Percentiles rank a stretch among this genome's conserved stretches.
Evolutionary conservation across 306 rosid genomes (phyloP).

Genomic region (Echinosophora koreensis): DNA sequence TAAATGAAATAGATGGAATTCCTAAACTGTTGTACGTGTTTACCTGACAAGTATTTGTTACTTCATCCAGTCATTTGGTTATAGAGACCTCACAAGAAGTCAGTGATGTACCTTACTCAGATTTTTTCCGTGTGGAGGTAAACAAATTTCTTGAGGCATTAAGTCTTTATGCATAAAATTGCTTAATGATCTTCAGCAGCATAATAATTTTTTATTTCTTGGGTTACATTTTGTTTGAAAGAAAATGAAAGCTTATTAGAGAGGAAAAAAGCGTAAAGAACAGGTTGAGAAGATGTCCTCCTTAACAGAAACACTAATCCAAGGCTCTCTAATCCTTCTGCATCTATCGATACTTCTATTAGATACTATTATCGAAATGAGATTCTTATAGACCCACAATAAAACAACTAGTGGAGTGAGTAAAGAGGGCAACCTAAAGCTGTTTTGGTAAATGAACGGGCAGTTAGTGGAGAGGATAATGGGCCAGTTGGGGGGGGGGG

Average conservation of each 20-base stretch:
- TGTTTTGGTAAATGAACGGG: too few species aligned
- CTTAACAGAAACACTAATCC: neutral
- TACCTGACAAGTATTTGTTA: constrained; percentile 49
- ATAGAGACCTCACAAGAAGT: constrained; percentile 91
- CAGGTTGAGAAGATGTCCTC: constrained; percentile 12
- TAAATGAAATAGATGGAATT: constrained; percentile 1
- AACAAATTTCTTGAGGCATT: constrained; percentile 23
- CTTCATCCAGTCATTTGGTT: constrained; percentile 82
- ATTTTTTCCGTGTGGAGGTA: constrained; percentile 96
- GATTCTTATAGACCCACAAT: too few species aligned
- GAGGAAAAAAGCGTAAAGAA: neutral
- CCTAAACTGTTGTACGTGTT: constrained; percentile 1
- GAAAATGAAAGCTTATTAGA: neutral
- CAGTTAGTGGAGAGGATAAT: too few species aligned
- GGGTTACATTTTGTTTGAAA: constrained; percentile 20
- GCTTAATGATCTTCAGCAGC: constrained; percentile 18
- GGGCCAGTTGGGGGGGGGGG: too few species aligned
- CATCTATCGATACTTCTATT: too few species aligned
- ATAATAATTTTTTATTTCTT: constrained; percentile 11
- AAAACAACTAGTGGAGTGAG: too few species aligned
- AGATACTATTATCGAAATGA: too few species aligned
- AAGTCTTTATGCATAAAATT: constrained; percentile 23
- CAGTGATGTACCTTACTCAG: constrained; percentile 87
- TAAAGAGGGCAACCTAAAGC: too few species aligned
- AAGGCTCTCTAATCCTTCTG: neutral